Evolutionary conservation across 2,329 filamentous ascomycete genomes (phyloP).

Genomic region (Epichloe sibirici): DNA sequence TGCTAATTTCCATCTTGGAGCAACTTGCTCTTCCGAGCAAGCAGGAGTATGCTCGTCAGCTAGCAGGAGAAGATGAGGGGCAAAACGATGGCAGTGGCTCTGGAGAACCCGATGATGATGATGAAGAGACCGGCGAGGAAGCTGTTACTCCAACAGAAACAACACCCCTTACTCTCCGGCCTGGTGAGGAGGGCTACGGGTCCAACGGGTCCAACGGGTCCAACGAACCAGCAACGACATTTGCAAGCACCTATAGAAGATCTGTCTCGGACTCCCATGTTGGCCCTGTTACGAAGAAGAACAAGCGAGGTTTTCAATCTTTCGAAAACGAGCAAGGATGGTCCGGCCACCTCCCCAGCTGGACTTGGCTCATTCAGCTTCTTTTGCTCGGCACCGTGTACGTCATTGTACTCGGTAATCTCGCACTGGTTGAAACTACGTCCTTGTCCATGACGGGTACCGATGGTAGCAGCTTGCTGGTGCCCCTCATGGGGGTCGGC

Average conservation of each 20-base stretch:
- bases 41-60: slow-evolving; percentile 50
- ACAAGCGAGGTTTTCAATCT: slow-evolving; percentile 19
- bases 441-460: slow-evolving; percentile 69
- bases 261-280: slow-evolving; percentile 23
- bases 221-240: slow-evolving; percentile 32
- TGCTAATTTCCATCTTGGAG: slow-evolving; percentile 67
- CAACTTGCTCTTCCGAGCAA: slow-evolving; percentile 66
- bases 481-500: slow-evolving; percentile 60
- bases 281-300: slow-evolving; percentile 9
- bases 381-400: slow-evolving; percentile 67
- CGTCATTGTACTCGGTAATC: slow-evolving; percentile 64
- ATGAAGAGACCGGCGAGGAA: slow-evolving; percentile 9
- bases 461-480: slow-evolving; percentile 63
- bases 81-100: slow-evolving; percentile 22
- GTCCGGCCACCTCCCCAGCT: slow-evolving; percentile 67
- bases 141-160: slow-evolving; percentile 34
- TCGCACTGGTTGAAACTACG: slow-evolving; percentile 59
- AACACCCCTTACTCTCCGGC: slow-evolving; percentile 44
- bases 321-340: slow-evolving; percentile 72
- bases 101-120: neutral
- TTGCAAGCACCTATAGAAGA: slow-evolving; percentile 43
- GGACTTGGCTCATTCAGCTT: slow-evolving; percentile 83
- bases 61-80: slow-evolving; percentile 37
- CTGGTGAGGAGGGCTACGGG: slow-evolving; percentile 21
- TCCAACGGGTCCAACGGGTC: slow-evolving; percentile 19